Base-by-base conservation (phyloP, 495 filamentous ascomycete genomes). In the Lophiotrema nucula region DNA sequence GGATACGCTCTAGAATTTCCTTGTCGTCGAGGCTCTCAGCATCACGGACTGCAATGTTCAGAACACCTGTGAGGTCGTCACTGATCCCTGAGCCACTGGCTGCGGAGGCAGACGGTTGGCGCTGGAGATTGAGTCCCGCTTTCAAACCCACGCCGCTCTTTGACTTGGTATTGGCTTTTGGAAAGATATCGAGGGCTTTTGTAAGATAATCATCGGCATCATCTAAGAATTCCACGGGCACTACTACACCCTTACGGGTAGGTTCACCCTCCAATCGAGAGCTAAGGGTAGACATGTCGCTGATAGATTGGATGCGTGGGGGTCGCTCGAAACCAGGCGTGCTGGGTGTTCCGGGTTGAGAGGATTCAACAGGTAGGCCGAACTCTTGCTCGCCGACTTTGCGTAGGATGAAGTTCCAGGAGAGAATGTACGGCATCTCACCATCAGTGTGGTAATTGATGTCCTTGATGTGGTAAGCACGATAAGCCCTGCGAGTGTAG, bases 401-500 rank as follows among this genome's bases (percentile, higher is more conserved):
- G 67, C 90, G 85, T 42, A 98, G 82, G 15, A 87, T 78, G 71
- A 98, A 98, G 73, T 98, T 92, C 95, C 95, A 98, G 6, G 90
- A 88, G 19, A 97, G 76, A 38, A 90, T 81, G 59, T 83, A 88
- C 13, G 95, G 92, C 21, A 83, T 78, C 52, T 97, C 93, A 2
- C 73, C 72, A 48, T 90, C 81, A 45, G 82, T 82, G 67, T 90
- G 85, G 74, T 98, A 98, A 47, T 96, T 81, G 53, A 97, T 84
- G 48, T 81, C 79, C 79, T 95, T 89, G 25, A 98, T 74, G 54
- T 86, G 82, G 70, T 98, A 98, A 1, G 93, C 93, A 77, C 92
- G 88, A 74, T 98, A 98, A 10, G 93, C 93, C 53, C 93, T 90
- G 59, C 93, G 93, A 55, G 95, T 85, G 69, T 98, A 98, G 27